phyloP scores from a whole-genome alignment of 2,329 filamentous ascomycete species.

The Claviceps lovelessii region DNA sequence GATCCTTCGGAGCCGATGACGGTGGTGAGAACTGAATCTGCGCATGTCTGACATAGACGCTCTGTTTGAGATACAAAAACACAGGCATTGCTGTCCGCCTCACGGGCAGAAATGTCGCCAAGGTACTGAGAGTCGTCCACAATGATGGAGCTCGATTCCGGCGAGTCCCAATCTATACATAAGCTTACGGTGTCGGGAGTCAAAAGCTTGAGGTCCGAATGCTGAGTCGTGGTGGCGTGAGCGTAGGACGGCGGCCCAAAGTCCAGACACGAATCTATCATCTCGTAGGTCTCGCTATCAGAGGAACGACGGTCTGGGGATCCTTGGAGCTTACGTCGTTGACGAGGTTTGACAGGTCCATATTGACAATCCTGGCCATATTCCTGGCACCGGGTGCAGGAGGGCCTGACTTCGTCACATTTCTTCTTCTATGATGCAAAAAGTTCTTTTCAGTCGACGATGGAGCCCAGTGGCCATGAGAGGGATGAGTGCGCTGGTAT shows the following conservation, averaged over 20 bases:
- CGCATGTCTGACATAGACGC: conserved; percentile 5
- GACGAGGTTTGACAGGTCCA: conserved; percentile 29
- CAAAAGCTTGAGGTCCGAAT: conserved; percentile 5
- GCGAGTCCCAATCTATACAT: conserved; percentile 10
- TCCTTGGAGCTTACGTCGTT: conserved; percentile 21
- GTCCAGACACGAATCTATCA: not conserved
- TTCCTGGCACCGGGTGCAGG: conserved; percentile 36
- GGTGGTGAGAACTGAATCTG: conserved; percentile 13
- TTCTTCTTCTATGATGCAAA: conserved; percentile 36
- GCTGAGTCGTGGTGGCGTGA: not conserved
- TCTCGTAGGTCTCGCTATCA: not conserved
- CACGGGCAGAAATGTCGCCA: conserved; percentile 4
- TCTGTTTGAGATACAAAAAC: not conserved
- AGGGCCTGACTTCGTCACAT: conserved; percentile 38
- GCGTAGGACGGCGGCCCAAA: not conserved
- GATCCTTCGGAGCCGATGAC: conserved; percentile 11
- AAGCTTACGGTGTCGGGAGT: conserved; percentile 4
- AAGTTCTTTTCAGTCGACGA: not conserved
- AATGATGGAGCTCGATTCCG: not conserved
- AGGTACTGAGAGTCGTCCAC: conserved; percentile 6
- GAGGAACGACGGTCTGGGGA: not conserved
- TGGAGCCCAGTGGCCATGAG: not conserved
- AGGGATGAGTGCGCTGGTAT: not conserved
- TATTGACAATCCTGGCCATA: conserved; percentile 34
- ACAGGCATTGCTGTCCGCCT: not conserved